Evolutionary conservation across 176 grass and related monocot genomes (phyloP).

Genomic region (Bromus sterilis): DNA sequence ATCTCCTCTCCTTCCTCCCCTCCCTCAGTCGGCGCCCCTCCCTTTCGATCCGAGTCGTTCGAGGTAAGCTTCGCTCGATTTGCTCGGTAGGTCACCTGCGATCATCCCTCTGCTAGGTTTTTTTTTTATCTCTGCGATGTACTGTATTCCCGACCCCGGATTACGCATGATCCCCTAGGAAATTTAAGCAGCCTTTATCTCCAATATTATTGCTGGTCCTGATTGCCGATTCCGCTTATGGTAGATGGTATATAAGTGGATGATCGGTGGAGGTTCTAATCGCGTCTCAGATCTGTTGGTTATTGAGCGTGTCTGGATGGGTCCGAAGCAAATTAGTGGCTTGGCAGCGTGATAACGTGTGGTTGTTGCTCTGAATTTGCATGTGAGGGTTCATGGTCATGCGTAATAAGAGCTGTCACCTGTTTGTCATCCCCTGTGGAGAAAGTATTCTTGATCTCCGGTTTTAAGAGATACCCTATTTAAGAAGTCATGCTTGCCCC

Average conservation of each 20-base stretch:
- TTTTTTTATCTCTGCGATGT: background rate
- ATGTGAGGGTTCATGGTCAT: background rate
- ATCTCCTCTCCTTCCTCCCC: background rate
- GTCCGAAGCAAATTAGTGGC: background rate
- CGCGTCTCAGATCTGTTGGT: background rate
- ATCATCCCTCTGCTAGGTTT: background rate
- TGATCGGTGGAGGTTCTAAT: background rate
- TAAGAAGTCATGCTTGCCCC: background rate
- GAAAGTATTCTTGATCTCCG: background rate
- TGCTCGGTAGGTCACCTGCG: background rate
- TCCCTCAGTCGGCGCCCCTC: background rate
- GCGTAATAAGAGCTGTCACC: background rate
- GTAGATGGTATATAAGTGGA: background rate
- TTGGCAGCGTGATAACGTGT: background rate
- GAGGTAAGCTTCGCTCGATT: constrained; percentile 4
- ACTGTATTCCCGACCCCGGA: background rate
- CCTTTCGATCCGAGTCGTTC: background rate
- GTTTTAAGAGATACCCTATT: background rate
- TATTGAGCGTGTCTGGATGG: background rate
- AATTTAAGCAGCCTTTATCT: background rate
- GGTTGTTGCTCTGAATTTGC: background rate
- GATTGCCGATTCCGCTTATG: background rate
- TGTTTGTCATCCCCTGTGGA: background rate
- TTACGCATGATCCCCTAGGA: background rate
- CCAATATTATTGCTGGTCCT: background rate